Percentiles rank a stretch among this genome's conserved stretches.
Evolutionary conservation across 805 yeast genomes (phyloP).

Genomic region (Cyberlindnera petersonii): DNA sequence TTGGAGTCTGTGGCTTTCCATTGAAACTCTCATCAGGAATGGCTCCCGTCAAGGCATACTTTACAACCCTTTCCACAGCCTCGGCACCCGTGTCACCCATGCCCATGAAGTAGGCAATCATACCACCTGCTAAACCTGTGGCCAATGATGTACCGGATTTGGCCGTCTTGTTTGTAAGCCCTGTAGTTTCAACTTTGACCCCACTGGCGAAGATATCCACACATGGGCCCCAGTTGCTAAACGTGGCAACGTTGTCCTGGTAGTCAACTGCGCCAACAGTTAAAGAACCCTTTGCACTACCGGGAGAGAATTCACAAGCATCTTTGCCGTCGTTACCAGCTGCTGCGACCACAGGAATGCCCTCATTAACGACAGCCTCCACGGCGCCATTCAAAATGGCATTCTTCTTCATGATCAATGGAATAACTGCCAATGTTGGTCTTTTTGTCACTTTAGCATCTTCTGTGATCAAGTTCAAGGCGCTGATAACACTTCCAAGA

Average conservation of each 20-base stretch:
- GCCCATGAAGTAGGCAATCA: conserved; percentile 42
- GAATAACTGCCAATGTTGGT: conserved; percentile 37
- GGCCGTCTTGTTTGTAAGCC: conserved; percentile 29
- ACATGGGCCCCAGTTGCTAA: conserved; percentile 47
- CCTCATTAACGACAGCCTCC: conserved; percentile 37
- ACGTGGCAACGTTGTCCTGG: conserved; percentile 47
- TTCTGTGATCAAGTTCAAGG: conserved; percentile 29
- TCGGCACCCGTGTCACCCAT: conserved; percentile 34
- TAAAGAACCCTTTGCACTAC: conserved; percentile 51
- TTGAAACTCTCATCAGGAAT: conserved; percentile 45
- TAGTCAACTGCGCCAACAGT: conserved; percentile 90
- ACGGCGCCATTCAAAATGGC: conserved; percentile 42
- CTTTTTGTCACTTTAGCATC: conserved; percentile 30
- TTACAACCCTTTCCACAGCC: conserved; percentile 38
- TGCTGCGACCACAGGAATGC: conserved; percentile 44
- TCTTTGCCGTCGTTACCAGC: conserved; percentile 46
- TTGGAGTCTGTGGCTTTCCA: conserved; percentile 55
- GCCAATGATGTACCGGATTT: conserved; percentile 49
- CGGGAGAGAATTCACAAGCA: conserved; percentile 46
- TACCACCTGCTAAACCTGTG: conserved; percentile 43
- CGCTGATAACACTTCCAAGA: conserved; percentile 32
- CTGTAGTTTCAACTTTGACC: conserved; percentile 40
- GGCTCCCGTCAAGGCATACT: conserved; percentile 42
- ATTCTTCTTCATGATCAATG: conserved; percentile 35
- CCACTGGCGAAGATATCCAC: conserved; percentile 52